Evolutionary conservation across 441 rosid species (phyloP).

Genomic region (Biscutella laevigata): DNA sequence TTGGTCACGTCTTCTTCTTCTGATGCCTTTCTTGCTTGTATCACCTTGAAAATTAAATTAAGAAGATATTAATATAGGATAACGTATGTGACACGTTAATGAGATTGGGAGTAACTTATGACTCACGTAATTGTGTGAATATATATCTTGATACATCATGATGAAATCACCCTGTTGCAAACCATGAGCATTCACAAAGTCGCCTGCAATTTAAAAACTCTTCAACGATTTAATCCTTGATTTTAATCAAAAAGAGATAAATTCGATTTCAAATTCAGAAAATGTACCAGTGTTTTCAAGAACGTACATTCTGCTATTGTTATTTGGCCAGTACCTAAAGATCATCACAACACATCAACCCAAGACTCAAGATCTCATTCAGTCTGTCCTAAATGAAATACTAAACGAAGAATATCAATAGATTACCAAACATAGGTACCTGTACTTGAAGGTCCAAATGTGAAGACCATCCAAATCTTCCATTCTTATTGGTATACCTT

Average conservation of each 20-base stretch:
- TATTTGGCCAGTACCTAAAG: conserved; percentile 93
- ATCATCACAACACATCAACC: conserved; percentile 11
- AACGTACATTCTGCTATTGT: conserved; percentile 94
- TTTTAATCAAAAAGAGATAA: too few relatives aligned
- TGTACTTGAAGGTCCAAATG: conserved; percentile 87
- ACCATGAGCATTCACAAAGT: conserved; percentile 73
- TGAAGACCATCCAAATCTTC: conserved; percentile 73
- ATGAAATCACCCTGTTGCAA: conserved; percentile 78
- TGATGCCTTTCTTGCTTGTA: conserved; percentile 78
- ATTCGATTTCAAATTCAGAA: too few relatives aligned
- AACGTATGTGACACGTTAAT: too few relatives aligned
- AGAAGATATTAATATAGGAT: too few relatives aligned
- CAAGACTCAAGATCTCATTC: background rate
- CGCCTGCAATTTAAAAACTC: too few relatives aligned
- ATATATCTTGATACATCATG: conserved; percentile 57
- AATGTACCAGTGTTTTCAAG: conserved; percentile 88
- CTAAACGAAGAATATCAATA: too few relatives aligned
- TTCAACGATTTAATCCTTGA: too few relatives aligned
- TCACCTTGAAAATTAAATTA: conserved; percentile 31
- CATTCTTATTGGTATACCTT: conserved; percentile 72
- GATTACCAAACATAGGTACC: too few relatives aligned
- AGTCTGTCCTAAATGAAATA: background rate
- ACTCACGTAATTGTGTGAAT: conserved; percentile 59
- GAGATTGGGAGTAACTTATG: background rate
- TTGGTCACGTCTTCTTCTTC: conserved; percentile 26